Base-by-base conservation (phyloP, 2,329 filamentous ascomycete species). In the Nannizzia gypsea region DNA sequence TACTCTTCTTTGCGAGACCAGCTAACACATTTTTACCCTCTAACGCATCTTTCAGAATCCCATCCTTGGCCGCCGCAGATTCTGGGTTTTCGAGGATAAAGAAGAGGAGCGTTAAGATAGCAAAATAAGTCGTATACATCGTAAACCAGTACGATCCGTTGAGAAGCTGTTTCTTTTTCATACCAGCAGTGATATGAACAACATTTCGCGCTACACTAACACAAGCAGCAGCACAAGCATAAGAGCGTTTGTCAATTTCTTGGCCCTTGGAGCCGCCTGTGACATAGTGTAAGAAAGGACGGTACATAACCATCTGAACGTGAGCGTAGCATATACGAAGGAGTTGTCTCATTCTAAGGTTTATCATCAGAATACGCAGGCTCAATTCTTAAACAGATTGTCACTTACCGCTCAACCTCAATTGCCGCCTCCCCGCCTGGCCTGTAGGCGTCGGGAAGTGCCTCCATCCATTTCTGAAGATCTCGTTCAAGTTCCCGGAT, bases 21-120 rank as follows among this genome's bases (percentile, higher is more conserved):
- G 85, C 83, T 62, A 97, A 82, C 63, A 91, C 89, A 64, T 92
- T 86, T 68, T 88, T 88, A 17, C 92, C 93, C 63, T 90, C 87
- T 62, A 85, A 81, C 0, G 91, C 92, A 73, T 97, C 92, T 58
- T 86, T 86, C 62, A 96, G 77, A 22, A 96, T 87, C 22, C 73
- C 72, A 63, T 95, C 90, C 57, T 86, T 81, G 44, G 81, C 82
- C 1, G 80, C 82, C 0, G 79, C 74, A 57, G 78, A 83, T 60
- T 83, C 80, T 1, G 82, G 82, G 61, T 86, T 86, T 69, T 86
- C 83, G 11, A 85, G 74, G 6, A 83, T 82, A 65, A 83, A 86
- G 66, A 83, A 86, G 8, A 86, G 74, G 59, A 86, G 74, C 0
- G 83, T 83, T 38, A 86, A 71, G 60, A 86, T 84, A 13, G 83